Percentiles rank a stretch among this genome's conserved stretches.
Conservation (phyloP, 1,139 yeast species). For the Lodderomyces jiufengensis region DNA sequence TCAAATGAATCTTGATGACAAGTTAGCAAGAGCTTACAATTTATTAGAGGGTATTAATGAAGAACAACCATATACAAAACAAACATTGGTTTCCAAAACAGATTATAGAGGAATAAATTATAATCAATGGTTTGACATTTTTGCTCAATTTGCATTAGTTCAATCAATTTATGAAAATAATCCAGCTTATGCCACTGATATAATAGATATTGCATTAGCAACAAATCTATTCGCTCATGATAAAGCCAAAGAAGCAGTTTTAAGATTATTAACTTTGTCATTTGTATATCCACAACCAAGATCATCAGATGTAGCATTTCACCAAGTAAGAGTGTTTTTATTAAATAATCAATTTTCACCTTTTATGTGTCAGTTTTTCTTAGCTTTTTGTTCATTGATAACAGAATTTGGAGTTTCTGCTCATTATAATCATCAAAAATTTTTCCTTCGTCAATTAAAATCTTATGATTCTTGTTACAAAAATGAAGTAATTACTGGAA, state of each 20-base stretch:
- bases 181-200: conserved; percentile 60
- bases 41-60: conserved; percentile 59
- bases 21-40: conserved; percentile 63
- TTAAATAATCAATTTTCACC: conserved; percentile 73
- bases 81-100: conserved; percentile 40
- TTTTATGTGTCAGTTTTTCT: conserved; percentile 61
- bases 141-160: conserved; percentile 71
- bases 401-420: conserved; percentile 51
- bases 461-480: conserved; percentile 72
- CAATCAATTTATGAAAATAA: conserved; percentile 61
- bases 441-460: conserved; percentile 80
- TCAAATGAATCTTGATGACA: conserved; percentile 65
- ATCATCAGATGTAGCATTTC: conserved; percentile 42
- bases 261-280: conserved; percentile 63
- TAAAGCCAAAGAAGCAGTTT: conserved; percentile 48
- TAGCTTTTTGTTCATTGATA: conserved; percentile 59
- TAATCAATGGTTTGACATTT: conserved; percentile 80
- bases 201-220: conserved; percentile 69
- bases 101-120: conserved; percentile 75
- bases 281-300: conserved; percentile 59
- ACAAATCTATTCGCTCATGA: conserved; percentile 75
- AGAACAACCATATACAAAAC: conserved; percentile 32
- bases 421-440: conserved; percentile 83
- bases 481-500: conserved; percentile 59
- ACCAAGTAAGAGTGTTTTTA: conserved; percentile 59